These are phyloP conservation scores for Neurospora sublineolata DNA, from an alignment of 495 filamentous ascomycete species.

Conservation along the genomic window DNA sequence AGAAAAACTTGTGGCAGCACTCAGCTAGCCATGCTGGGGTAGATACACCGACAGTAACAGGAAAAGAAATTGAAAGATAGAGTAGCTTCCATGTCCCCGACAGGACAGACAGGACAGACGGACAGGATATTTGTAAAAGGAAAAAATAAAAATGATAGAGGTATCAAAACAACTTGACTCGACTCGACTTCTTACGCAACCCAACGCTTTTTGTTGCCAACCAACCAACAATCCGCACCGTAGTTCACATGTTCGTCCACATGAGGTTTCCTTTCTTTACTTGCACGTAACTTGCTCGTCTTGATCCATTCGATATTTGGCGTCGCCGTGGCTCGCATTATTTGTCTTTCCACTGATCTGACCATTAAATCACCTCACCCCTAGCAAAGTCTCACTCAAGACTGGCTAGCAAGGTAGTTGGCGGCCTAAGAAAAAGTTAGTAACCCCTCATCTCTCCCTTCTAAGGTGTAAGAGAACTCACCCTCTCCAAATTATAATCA, in stretches of 20 bases:
- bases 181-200: neutral
- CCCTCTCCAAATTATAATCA: conserved; percentile 92
- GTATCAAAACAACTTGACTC: neutral
- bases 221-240: neutral
- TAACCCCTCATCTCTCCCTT: no score
- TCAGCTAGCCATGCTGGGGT: neutral
- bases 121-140: neutral
- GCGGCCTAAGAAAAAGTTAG: conserved; percentile 32
- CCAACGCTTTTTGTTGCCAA: neutral
- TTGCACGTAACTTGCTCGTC: no score
- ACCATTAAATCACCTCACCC: neutral
- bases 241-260: neutral
- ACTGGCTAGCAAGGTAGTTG: conserved; percentile 37
- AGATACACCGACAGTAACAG: neutral
- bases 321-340: neutral
- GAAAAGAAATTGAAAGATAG: neutral
- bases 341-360: neutral
- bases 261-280: neutral
- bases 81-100: neutral
- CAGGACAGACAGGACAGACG: neutral
- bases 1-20: neutral
- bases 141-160: neutral
- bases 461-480: no score
- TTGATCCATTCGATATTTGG: neutral
- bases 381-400: conserved; percentile 13